phyloP scores from a whole-genome alignment of 2,329 filamentous ascomycete genomes.

The Aspergillus costaricaensis region DNA sequence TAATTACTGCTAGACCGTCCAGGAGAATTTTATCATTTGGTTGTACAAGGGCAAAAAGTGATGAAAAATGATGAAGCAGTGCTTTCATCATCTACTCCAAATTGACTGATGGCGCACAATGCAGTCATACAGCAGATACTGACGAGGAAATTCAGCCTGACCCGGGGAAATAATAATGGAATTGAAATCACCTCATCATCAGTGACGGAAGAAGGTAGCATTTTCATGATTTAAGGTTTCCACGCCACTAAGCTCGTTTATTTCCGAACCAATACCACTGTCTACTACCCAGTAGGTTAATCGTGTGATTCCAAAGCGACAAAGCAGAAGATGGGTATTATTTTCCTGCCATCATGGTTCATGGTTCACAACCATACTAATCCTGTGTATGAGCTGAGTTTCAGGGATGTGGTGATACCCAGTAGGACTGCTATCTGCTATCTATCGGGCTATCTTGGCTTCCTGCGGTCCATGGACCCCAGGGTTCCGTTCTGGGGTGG shows the following conservation, averaged over 20 bases:
- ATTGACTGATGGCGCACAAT: too few species aligned
- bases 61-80: too few species aligned
- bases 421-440: neutral
- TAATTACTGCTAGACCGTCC: too few species aligned
- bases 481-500: neutral
- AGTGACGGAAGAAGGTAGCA: slow-evolving; percentile 1
- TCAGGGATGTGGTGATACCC: neutral
- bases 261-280: slow-evolving; percentile 2
- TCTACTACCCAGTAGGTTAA: neutral
- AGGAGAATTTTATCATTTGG: too few species aligned
- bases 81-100: too few species aligned
- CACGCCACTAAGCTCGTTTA: slow-evolving; percentile 2
- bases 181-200: slow-evolving; percentile 1
- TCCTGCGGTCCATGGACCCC: neutral
- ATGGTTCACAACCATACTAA: neutral
- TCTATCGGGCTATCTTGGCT: neutral
- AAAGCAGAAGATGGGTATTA: neutral
- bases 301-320: neutral
- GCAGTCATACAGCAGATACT: too few species aligned
- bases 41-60: too few species aligned
- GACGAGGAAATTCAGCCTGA: neutral
- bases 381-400: neutral
- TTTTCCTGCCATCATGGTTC: neutral
- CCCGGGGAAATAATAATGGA: neutral
- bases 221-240: slow-evolving; percentile 6